Percentiles rank a stretch among this genome's conserved stretches.
Conservation (phyloP, 345 rosid species). For the Cardiospermum halicacabum region DNA sequence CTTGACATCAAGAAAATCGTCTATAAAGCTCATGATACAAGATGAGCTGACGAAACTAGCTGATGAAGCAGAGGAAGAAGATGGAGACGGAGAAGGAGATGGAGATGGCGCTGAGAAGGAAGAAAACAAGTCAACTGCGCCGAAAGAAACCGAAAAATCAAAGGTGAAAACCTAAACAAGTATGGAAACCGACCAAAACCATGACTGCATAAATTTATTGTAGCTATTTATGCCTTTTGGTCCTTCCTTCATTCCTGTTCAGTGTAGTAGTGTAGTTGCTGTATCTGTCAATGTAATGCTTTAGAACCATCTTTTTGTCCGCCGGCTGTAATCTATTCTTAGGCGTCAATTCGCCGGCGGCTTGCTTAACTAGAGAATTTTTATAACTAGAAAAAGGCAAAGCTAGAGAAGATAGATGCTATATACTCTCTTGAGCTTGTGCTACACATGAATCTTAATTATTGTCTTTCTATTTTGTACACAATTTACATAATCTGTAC, state of each 20-base stretch:
- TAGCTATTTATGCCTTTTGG: conserved; percentile 11
- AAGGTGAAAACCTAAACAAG: conserved; percentile 39
- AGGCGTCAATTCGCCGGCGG: conserved; percentile 16
- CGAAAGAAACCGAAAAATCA: conserved; percentile 23
- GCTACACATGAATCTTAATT: conserved; percentile 10
- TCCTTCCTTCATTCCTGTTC: not conserved
- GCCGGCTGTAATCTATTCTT: conserved; percentile 26
- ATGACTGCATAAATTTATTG: conserved; percentile 11
- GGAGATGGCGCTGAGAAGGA: conserved; percentile 43
- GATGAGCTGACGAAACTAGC: conserved; percentile 90
- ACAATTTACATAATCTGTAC: conserved; percentile 20
- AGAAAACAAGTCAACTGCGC: conserved; percentile 30
- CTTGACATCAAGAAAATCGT: conserved; percentile 58
- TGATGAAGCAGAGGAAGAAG: conserved; percentile 65
- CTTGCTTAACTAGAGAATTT: conserved; percentile 14
- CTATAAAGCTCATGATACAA: conserved; percentile 76
- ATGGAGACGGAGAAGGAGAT: conserved; percentile 24
- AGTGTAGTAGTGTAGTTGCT: not conserved
- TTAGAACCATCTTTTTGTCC: conserved; percentile 13
- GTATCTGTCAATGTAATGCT: conserved; percentile 16
- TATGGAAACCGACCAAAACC: conserved; percentile 4
- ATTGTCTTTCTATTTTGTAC: conserved; percentile 16
- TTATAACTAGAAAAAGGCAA: conserved; percentile 18
- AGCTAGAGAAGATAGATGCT: conserved; percentile 15
- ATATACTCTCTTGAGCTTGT: conserved; percentile 12